A percentile compares a stretch with the other conserved stretches of the same genome.
Evolutionary conservation across 2,329 filamentous ascomycete species (phyloP).

Genomic region (Alternaria hordeiaustralica): DNA sequence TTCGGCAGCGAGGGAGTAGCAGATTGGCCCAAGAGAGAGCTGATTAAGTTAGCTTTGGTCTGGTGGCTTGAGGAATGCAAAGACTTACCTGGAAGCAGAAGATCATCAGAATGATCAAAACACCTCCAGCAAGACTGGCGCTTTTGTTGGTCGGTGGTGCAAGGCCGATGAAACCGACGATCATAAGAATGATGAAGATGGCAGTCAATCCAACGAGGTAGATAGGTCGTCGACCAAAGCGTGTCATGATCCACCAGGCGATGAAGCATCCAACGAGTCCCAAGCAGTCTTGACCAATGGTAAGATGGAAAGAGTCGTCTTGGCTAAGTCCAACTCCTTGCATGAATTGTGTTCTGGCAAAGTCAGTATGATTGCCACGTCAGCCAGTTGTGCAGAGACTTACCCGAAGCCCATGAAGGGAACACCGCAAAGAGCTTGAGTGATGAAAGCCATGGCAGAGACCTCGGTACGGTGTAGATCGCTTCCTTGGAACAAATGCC

Average conservation of each 20-base stretch:
- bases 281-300: conserved; percentile 30
- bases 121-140: conserved; percentile 50
- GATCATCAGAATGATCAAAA: conserved; percentile 33
- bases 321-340: conserved; percentile 29
- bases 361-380: not conserved
- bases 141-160: conserved; percentile 44
- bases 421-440: conserved; percentile 46
- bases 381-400: not conserved
- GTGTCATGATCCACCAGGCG: conserved; percentile 79
- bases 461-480: conserved; percentile 81
- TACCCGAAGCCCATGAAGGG: conserved; percentile 33
- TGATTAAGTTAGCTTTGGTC: conserved; percentile 73
- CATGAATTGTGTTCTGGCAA: conserved; percentile 22
- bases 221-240: conserved; percentile 74
- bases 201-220: conserved; percentile 67
- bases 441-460: conserved; percentile 56
- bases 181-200: conserved; percentile 30
- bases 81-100: conserved; percentile 32
- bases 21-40: conserved; percentile 77
- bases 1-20: conserved; percentile 84
- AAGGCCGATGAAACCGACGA: conserved; percentile 77
- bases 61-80: fast-evolving
- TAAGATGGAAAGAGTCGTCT: conserved; percentile 33
- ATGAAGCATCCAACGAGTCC: conserved; percentile 66
- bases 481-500: conserved; percentile 80